These are phyloP conservation scores for Pichiaceae sp. DNA, from an alignment of 1,139 yeast genomes.

Conservation along the genomic window DNA sequence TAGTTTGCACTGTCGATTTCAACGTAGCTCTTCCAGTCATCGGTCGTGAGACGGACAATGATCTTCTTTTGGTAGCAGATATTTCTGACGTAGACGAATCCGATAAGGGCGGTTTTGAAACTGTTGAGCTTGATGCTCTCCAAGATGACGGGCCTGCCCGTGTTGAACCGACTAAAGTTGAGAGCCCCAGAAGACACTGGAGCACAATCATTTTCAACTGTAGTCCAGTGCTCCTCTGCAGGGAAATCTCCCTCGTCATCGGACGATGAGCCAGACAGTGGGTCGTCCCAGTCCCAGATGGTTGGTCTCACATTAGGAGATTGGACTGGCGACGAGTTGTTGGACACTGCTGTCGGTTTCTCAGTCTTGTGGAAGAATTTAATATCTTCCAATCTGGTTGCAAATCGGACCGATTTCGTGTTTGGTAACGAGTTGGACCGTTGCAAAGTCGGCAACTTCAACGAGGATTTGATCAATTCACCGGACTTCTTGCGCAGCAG, in stretches of 20 bases:
- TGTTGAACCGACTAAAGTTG: slow-evolving; percentile 31
- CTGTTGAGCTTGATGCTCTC: slow-evolving; percentile 57
- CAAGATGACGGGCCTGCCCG: slow-evolving; percentile 43
- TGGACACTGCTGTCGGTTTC: slow-evolving; percentile 68
- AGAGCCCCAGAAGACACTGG: slow-evolving; percentile 12
- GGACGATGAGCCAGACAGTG: slow-evolving; percentile 11
- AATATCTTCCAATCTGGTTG: slow-evolving; percentile 54
- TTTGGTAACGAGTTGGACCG: slow-evolving; percentile 64
- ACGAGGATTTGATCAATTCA: slow-evolving; percentile 67
- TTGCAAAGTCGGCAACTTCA: slow-evolving; percentile 42
- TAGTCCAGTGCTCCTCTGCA: slow-evolving; percentile 34
- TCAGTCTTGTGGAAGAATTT: slow-evolving; percentile 66
- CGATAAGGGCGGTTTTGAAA: slow-evolving; percentile 51
- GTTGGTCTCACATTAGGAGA: slow-evolving; percentile 15
- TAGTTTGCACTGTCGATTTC: slow-evolving; percentile 26
- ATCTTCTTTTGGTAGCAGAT: slow-evolving; percentile 57
- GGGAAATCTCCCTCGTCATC: slow-evolving; percentile 23
- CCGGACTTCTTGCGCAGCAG: slow-evolving; percentile 62
- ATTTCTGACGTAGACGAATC: slow-evolving; percentile 69
- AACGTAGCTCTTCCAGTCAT: slow-evolving; percentile 54
- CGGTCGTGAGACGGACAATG: slow-evolving; percentile 56
- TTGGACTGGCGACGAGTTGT: slow-evolving; percentile 47
- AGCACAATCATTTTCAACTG: slow-evolving; percentile 23
- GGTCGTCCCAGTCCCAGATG: slow-evolving; percentile 20
- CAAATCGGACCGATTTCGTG: slow-evolving; percentile 73